Base-by-base conservation (phyloP, 805 yeast species). In the Grigorovia yakushimaensis region DNA sequence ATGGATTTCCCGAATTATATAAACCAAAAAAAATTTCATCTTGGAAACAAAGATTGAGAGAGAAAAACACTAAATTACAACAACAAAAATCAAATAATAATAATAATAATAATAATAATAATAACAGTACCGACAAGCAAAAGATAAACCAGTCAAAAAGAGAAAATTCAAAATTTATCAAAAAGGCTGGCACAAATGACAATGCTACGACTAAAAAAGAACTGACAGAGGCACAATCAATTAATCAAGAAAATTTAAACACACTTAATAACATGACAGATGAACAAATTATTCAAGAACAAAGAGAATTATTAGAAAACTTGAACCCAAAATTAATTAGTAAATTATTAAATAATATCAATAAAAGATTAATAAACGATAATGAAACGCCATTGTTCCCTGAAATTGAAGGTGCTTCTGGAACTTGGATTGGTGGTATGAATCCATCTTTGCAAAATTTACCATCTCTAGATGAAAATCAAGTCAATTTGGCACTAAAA, bases 161-260 rank as follows among this genome's bases (percentile, higher is more conserved):
- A 22, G 22, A 22, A 17, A 46, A 33, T 44, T 43, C 21, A 42
- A 45, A 5, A 36, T 41, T 24, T 35, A 45, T 10, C 40, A 36
- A 41, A 18, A 47, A 39, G 37, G 47, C 37, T 19, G 30, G 41
- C 46, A 5, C 33, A 36, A 24, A 24, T 9, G 9, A 24, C 9
- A 24, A 24, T n/a, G n/a, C n/a, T n/a, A n/a, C n/a, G 27, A 9
- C 6, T 24, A 24, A 23, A 47, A 50, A 36, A 48, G 52, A 49
- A 40, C 33, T 42, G 50, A 75, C 82, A 0, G 94, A 85, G 54
- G 77, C 83, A 0, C 89, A 84, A 53, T 74, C 77, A 58, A 86
- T 88, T 20, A 91, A 87, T 60, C 61, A 75, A 47, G 95, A 88
- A 58, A 89, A 88, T 62, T 62, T 84, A 51, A 76, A 79, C 37